phyloP scores from a whole-genome alignment of 2,329 filamentous ascomycete species.

The Diplocarpon mali region DNA sequence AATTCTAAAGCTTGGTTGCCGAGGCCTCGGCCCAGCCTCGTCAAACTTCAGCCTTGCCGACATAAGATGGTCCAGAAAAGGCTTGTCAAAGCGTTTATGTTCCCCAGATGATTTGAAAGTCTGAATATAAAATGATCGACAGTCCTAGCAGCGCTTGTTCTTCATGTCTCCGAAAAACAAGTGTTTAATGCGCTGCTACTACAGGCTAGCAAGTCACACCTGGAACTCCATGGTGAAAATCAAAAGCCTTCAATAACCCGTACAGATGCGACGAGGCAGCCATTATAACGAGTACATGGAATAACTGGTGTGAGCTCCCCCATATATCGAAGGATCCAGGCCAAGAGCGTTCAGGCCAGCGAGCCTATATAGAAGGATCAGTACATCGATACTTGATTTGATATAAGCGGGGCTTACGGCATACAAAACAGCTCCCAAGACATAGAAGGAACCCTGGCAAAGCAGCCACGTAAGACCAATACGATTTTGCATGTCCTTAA shows the following conservation, averaged over 20 bases:
- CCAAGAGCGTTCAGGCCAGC: conserved; percentile 70
- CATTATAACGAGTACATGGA: conserved; percentile 78
- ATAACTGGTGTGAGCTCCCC: conserved; percentile 92
- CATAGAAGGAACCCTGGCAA: conserved; percentile 72
- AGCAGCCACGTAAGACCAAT: conserved; percentile 77
- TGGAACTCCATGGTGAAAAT: conserved; percentile 57
- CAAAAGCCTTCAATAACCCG: conserved; percentile 74
- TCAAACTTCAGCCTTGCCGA: not conserved
- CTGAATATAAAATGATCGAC: no score
- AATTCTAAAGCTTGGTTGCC: not conserved
- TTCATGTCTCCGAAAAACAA: not conserved
- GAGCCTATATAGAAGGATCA: conserved; percentile 36
- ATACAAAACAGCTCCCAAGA: conserved; percentile 76
- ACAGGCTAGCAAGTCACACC: conserved; percentile 18
- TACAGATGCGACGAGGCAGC: conserved; percentile 74
- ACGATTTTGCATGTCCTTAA: conserved; percentile 51
- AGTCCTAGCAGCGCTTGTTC: no score
- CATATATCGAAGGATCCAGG: conserved; percentile 81
- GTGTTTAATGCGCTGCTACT: no score
- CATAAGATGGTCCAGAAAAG: no score
- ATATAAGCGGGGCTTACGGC: conserved; percentile 44
- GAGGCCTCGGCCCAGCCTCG: not conserved
- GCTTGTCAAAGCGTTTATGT: no score
- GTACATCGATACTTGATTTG: not conserved
- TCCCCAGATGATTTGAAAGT: no score